Base-by-base conservation (phyloP, 345 rosid genomes). In the Trapa incisa region DNA sequence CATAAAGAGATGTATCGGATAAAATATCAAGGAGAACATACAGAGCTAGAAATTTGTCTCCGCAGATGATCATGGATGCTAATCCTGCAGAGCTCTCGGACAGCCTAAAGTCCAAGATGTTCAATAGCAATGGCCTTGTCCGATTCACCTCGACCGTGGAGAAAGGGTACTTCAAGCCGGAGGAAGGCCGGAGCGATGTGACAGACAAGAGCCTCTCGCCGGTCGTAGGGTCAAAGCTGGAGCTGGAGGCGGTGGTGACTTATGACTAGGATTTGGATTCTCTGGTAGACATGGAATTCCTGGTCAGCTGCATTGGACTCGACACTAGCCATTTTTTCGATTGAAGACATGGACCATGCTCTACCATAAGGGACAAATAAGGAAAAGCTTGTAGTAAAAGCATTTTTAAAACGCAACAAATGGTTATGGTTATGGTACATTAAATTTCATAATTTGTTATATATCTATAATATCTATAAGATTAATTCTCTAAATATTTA, bases 21-120 rank as follows among this genome's bases (percentile, higher is more conserved):
- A 65, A 83, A 83, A 47, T 89, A 89, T 69, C 69, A 78, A 4
- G 92, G 91, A 64, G 65, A 16, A 17, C 98, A 89, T 76, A 86
- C 89, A 70, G 73, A 48, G 60, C 33, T 14, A 47, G 38, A 10
- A 66, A 62, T 16, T 33, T 58, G 63, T 22, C 68, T 42, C 71
- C 75, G 1, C 75, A 73, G 52, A 73, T 73, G 22, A 73, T 73
- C 38, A 42, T 64, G 0, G 71, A 73, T n/a, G 62, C 75, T 2
- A 71, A 67, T 39, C 67, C 75, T 17, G 63, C 68, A 68, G 71
- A 63, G 33, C 33, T 52, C 52, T 63, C 61, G 37, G 47, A 52
- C 66, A 8, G 36, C 13, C 16, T 52, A 7, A 42, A 42, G 43
- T 1, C 39, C 56, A 38, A 47, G n/a, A 2, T 0, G 12, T 1